These are phyloP conservation scores for Pseudogymnoascus sp. DNA, from an alignment of 2,329 filamentous ascomycete species.

Conservation along the genomic window DNA sequence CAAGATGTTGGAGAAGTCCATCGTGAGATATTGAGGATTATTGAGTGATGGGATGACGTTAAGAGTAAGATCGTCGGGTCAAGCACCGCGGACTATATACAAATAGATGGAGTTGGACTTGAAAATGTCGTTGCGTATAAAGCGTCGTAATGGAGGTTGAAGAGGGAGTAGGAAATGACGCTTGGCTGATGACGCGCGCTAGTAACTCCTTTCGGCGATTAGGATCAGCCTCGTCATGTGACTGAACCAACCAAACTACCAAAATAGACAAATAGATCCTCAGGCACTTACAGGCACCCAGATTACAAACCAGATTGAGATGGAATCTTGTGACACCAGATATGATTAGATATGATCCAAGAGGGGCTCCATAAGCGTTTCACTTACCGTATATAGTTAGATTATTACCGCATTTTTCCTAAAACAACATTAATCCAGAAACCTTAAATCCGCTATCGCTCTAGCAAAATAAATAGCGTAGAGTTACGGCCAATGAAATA, in stretches of 20 bases:
- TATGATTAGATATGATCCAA: constrained; percentile 8
- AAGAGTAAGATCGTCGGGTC: not conserved
- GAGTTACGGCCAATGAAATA: not conserved
- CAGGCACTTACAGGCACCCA: not conserved
- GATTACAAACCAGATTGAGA: not conserved
- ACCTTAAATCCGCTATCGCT: constrained; percentile 5
- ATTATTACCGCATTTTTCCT: not conserved
- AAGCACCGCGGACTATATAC: not conserved
- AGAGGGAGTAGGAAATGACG: not conserved
- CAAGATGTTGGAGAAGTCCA: constrained; percentile 93
- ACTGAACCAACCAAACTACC: not conserved
- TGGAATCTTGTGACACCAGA: constrained; percentile 7
- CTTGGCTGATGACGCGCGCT: constrained; percentile 6
- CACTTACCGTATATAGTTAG: not conserved
- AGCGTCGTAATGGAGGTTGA: not conserved
- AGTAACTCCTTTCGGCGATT: constrained; percentile 4
- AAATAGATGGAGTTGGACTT: not conserved
- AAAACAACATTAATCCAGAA: not conserved
- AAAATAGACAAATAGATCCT: not conserved
- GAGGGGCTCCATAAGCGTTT: constrained; percentile 1
- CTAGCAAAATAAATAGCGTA: not conserved
- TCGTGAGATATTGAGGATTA: constrained; percentile 32
- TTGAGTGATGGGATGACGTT: not conserved
- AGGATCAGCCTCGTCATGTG: constrained; percentile 2
- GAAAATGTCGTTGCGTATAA: not conserved